These are phyloP conservation scores for Gremmenia infestans DNA, from an alignment of 2,329 filamentous ascomycete species.

Conservation along the genomic window DNA sequence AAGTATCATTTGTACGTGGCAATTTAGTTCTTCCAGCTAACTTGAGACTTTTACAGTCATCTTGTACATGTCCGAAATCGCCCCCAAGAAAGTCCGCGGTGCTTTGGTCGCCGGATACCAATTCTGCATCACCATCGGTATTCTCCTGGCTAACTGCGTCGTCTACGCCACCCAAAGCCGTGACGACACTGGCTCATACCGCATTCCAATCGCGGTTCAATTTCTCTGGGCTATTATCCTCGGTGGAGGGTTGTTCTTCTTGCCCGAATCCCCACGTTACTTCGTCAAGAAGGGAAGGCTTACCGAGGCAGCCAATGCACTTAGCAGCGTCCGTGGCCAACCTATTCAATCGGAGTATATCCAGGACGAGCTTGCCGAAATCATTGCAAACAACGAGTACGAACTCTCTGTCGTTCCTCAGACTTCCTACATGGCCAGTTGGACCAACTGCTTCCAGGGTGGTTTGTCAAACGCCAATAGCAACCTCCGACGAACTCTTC, in stretches of 20 bases:
- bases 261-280: slow-evolving; percentile 83
- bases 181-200: slow-evolving; percentile 62
- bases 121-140: slow-evolving; percentile 76
- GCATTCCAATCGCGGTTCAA: slow-evolving; percentile 76
- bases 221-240: slow-evolving; percentile 78
- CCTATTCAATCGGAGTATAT: slow-evolving; percentile 67
- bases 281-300: slow-evolving; percentile 74
- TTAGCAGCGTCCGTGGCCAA: slow-evolving; percentile 71
- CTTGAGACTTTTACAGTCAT: slow-evolving; percentile 42
- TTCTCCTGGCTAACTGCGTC: slow-evolving; percentile 69
- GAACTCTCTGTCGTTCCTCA: slow-evolving; percentile 66
- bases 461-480: slow-evolving; percentile 58
- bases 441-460: slow-evolving; percentile 64
- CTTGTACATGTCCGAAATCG: slow-evolving; percentile 64
- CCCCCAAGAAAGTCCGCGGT: slow-evolving; percentile 68
- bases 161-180: slow-evolving; percentile 65
- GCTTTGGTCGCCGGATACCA: slow-evolving; percentile 79
- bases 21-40: not conserved
- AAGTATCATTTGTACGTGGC: too few relatives aligned
- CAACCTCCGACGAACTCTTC: slow-evolving; percentile 65
- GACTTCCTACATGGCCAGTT: slow-evolving; percentile 60
- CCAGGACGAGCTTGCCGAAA: slow-evolving; percentile 74
- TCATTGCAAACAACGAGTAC: slow-evolving; percentile 85
- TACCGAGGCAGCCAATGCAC: slow-evolving; percentile 55
- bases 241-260: slow-evolving; percentile 62